Conservation (phyloP, 179 eudicot species). For the Dionaea muscipula region DNA sequence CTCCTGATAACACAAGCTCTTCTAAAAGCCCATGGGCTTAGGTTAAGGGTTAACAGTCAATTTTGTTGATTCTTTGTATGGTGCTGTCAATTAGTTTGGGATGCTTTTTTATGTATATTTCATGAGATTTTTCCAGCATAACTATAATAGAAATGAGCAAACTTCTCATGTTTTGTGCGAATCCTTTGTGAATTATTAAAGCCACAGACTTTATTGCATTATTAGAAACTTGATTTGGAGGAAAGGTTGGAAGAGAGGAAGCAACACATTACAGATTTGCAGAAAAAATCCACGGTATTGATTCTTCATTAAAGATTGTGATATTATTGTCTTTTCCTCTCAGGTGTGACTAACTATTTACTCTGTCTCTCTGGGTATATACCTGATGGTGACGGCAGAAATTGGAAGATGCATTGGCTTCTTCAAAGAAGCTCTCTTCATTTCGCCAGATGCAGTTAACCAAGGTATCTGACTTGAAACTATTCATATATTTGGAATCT, state of each 20-base stretch:
- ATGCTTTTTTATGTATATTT: too few species aligned
- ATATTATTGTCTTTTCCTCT: neutral
- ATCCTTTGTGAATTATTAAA: neutral
- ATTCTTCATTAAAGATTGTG: constrained; percentile 3
- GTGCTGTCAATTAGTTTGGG: too few species aligned
- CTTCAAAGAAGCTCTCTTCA: constrained; percentile 50
- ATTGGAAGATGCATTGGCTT: constrained; percentile 60
- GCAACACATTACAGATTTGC: constrained; percentile 32
- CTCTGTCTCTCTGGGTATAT: neutral
- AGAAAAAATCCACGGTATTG: constrained; percentile 46
- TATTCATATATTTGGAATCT: neutral
- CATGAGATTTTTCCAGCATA: too few species aligned
- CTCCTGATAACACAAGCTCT: too few species aligned
- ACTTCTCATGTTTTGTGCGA: neutral
- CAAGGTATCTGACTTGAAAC: constrained; percentile 31
- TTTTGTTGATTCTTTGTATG: too few species aligned
- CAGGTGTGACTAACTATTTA: neutral
- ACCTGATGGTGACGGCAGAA: constrained; percentile 32
- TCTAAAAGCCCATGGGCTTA: too few species aligned
- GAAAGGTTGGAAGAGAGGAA: constrained; percentile 42
- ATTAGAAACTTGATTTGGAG: constrained; percentile 47
- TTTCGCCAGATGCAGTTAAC: constrained; percentile 42
- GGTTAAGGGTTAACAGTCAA: too few species aligned
- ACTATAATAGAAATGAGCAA: neutral
- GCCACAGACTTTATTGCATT: constrained; percentile 2